Evolutionary conservation across 176 grass and related monocot species (phyloP).

Genomic region (Oryza nivara): DNA sequence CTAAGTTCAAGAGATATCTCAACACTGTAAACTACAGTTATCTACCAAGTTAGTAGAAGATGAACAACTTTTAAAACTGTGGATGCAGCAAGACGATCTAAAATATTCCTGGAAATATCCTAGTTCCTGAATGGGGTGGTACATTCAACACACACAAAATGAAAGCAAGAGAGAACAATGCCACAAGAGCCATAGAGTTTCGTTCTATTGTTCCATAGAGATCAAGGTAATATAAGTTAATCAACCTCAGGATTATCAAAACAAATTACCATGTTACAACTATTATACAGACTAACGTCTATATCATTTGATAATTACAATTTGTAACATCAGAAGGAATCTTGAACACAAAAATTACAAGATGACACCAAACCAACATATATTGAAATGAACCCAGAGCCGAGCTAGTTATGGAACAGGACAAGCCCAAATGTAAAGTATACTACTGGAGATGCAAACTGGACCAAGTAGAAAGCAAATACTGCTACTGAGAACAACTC

Average conservation of each 20-base stretch:
- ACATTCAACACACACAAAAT: not conserved
- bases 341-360: not conserved
- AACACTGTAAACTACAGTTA: not conserved
- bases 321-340: slow-evolving; percentile 10
- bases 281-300: not conserved
- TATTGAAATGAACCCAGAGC: not conserved
- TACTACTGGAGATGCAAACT: not conserved
- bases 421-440: not conserved
- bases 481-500: not conserved
- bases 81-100: not conserved
- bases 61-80: not conserved
- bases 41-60: too few species aligned
- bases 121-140: not conserved
- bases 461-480: not conserved
- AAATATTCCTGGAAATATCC: not conserved
- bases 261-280: not conserved
- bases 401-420: not conserved
- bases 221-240: not conserved
- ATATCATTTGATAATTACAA: slow-evolving; percentile 13
- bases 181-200: not conserved
- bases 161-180: not conserved
- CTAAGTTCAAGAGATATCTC: not conserved
- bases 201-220: not conserved
- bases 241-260: not conserved
- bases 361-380: not conserved